Evolutionary conservation across 1,284 basidiomycete species (phyloP).

Genomic region (Volvariella surrecta): DNA sequence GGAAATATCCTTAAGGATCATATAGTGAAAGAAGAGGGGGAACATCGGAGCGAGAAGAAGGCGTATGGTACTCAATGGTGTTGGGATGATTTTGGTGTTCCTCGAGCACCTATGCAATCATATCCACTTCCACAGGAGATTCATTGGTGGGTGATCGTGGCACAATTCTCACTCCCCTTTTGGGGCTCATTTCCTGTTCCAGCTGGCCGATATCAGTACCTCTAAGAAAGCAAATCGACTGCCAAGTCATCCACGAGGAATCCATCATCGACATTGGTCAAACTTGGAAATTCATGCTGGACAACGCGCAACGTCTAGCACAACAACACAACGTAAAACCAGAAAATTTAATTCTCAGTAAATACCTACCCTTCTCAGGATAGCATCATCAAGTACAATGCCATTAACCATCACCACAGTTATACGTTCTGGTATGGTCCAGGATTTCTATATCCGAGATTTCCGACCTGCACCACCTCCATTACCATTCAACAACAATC

Average conservation of each 20-base stretch:
- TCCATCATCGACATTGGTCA: constrained; percentile 20
- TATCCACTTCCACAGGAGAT: constrained; percentile 24
- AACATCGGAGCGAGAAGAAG: constrained; percentile 13
- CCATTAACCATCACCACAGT: constrained; percentile 18
- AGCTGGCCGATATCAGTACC: constrained; percentile 41
- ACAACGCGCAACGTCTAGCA: constrained; percentile 24
- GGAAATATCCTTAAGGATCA: constrained; percentile 29
- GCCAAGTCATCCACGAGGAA: constrained; percentile 28
- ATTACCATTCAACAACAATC: not conserved
- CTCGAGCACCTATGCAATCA: constrained; percentile 18
- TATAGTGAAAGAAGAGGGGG: constrained; percentile 5
- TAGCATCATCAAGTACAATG: too few relatives aligned
- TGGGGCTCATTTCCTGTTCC: not conserved
- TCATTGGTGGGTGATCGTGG: constrained; percentile 25
- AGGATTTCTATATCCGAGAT: constrained; percentile 28
- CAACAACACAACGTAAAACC: constrained; percentile 26
- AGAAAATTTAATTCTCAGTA: constrained; percentile 37
- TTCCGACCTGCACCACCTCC: constrained; percentile 13
- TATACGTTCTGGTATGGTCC: constrained; percentile 25
- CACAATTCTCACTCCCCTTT: not conserved
- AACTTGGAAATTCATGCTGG: constrained; percentile 36
- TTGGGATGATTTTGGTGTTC: constrained; percentile 23
- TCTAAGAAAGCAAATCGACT: constrained; percentile 25
- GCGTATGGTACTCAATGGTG: constrained; percentile 24
- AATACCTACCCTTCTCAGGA: constrained; percentile 8